Conservation (phyloP, 352 stramenopile genomes). For the Phytophthora colocasiae region DNA sequence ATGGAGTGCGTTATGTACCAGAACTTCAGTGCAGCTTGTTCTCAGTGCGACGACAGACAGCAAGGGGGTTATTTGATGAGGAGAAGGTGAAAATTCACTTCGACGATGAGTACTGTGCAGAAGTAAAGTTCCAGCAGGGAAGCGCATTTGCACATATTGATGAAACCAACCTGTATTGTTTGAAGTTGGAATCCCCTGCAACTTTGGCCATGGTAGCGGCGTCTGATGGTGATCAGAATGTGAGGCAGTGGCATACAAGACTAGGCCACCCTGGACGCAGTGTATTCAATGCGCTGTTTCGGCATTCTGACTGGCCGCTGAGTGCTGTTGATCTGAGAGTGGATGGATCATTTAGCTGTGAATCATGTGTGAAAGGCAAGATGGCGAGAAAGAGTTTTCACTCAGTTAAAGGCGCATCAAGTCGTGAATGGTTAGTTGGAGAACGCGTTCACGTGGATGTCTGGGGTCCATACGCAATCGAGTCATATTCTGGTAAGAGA, state of each 20-base stretch:
- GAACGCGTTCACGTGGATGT: too few species aligned
- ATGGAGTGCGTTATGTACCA: too few species aligned
- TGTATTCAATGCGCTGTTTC: conserved; percentile 12
- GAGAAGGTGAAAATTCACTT: conserved; percentile 1
- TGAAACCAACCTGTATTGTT: conserved; percentile 10
- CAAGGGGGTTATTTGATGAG: too few species aligned
- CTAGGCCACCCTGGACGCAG: conserved; percentile 11
- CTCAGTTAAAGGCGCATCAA: too few species aligned
- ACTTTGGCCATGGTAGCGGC: not conserved
- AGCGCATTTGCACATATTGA: not conserved
- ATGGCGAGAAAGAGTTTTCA: too few species aligned
- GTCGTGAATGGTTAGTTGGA: too few species aligned
- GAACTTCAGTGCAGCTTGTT: too few species aligned
- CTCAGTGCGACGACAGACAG: too few species aligned
- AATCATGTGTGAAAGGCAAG: too few species aligned
- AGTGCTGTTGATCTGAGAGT: too few species aligned
- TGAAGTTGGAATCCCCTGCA: not conserved
- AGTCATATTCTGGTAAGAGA: conserved; percentile 17
- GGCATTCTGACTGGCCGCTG: too few species aligned
- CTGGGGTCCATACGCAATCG: conserved; percentile 19
- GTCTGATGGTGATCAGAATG: not conserved
- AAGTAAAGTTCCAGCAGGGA: not conserved
- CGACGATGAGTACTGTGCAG: conserved; percentile 7
- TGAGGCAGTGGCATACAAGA: conserved; percentile 4
- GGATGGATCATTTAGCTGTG: too few species aligned